Base-by-base conservation (phyloP, 768 basidiomycete species). In the Arthromyces matolae region DNA sequence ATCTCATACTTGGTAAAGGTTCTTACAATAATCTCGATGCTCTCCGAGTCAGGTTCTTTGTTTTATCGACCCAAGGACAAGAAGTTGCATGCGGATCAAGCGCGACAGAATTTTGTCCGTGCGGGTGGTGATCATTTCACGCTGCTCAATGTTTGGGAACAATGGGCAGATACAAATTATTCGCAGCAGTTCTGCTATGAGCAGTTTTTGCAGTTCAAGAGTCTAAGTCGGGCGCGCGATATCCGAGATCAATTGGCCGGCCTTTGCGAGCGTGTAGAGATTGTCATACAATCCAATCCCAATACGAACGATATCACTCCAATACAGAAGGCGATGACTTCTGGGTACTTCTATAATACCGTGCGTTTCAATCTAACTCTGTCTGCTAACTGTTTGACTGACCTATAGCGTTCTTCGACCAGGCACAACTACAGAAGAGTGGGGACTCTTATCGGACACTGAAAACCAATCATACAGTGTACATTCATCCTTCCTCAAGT, bases 11-110 rank as follows among this genome's bases (percentile, higher is more conserved):
- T 34, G 13, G 25, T 4, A 9, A 56, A 94, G 92, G 83, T 98
- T 23, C 74, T 99, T 44, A 96, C 96, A 1, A 97, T 98, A 57
- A 94, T 97, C 47, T 80, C 94, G 1, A 98, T 98, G 95, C 76
- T 99, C 10, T 91, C 89, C 19, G 96, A 98, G 66, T 96, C 93
- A 0, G 83, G 85, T 0, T 96, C 95, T 3, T 74, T 99, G 24
- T 93, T 98, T 65, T 99, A 93, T 63, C 82, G 96, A 28, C 96
- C 96, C 2, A 99, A 98, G 70, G 95, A 97, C 73, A 99, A 98
- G 74, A 94, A 93, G 62, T 69, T 93, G 41, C 92, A 98, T 60
- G 96, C 96, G 12, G 95, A 99, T 60, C 93, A 97, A 70, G 96
- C 96, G 4, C 81, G 95, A 47, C 90, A 95, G 66, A 98, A 97